phyloP scores from a whole-genome alignment of 768 basidiomycete genomes.

The Boletellus ananas region DNA sequence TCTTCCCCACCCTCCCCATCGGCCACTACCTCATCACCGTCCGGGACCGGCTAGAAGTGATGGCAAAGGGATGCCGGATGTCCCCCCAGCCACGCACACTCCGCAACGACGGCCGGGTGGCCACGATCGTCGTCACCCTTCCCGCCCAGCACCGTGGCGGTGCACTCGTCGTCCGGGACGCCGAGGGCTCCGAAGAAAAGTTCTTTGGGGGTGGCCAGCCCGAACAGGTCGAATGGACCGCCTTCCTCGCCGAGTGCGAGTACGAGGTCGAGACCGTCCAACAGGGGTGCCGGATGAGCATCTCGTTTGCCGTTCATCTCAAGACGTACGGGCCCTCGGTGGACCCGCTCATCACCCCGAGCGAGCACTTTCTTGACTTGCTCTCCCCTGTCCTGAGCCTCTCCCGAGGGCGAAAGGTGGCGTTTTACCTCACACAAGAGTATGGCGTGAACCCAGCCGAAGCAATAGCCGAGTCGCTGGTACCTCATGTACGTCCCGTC shows the following conservation, averaged over 20 bases:
- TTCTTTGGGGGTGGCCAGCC: conserved; percentile 60
- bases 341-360: conserved; percentile 68
- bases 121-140: conserved; percentile 69
- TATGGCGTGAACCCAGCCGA: conserved; percentile 71
- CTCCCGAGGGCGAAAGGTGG: conserved; percentile 67
- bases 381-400: conserved; percentile 69
- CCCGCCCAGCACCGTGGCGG: conserved; percentile 76
- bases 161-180: conserved; percentile 52
- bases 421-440: conserved; percentile 65
- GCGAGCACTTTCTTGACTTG: conserved; percentile 68
- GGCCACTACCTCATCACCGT: conserved; percentile 69
- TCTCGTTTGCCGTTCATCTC: conserved; percentile 70
- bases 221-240: conserved; percentile 75
- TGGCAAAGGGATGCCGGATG: conserved; percentile 58
- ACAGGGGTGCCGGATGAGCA: conserved; percentile 63
- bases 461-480: conserved; percentile 61
- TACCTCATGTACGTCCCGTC: conserved; percentile 56
- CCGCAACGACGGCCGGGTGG: conserved; percentile 64
- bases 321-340: conserved; percentile 62
- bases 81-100: conserved; percentile 49
- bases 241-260: conserved; percentile 70
- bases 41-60: conserved; percentile 67
- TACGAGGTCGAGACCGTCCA: conserved; percentile 70
- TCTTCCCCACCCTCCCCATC: conserved; percentile 67
- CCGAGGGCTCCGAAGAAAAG: conserved; percentile 54